A percentile compares a stretch with the other conserved stretches of the same genome.
Evolutionary conservation across 345 rosid genomes (phyloP).

Genomic region (Aurinia saxatilis): DNA sequence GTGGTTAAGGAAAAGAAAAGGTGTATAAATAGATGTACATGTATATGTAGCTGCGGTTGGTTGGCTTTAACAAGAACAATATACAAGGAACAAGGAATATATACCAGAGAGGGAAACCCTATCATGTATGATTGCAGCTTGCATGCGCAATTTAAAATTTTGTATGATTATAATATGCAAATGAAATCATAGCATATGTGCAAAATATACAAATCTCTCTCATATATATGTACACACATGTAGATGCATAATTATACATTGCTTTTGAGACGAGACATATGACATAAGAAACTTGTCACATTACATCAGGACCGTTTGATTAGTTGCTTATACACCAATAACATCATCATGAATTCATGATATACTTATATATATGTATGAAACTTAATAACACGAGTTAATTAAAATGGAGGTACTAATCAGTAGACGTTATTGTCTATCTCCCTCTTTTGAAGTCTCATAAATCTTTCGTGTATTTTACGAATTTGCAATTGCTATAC

Average conservation of each 20-base stretch:
- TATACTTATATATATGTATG: too few species aligned
- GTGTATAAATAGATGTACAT: background rate
- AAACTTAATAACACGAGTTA: too few species aligned
- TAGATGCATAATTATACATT: background rate
- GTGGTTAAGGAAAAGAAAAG: too few species aligned
- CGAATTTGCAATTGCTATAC: background rate
- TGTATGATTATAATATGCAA: constrained; percentile 1
- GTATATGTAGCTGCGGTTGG: constrained; percentile 21
- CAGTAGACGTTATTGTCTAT: background rate
- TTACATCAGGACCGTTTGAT: constrained; percentile 6
- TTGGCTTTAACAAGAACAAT: constrained; percentile 6
- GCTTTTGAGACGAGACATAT: constrained; percentile 8
- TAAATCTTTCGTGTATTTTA: constrained; percentile 8
- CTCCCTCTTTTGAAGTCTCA: constrained; percentile 14
- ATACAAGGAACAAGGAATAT: constrained; percentile 2
- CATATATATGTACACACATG: background rate
- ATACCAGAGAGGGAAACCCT: constrained; percentile 25
- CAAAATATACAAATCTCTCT: background rate
- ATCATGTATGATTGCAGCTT: constrained; percentile 27
- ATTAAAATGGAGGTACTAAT: too few species aligned
- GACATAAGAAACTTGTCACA: constrained; percentile 22
- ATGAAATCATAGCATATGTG: constrained; percentile 20
- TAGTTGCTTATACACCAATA: background rate
- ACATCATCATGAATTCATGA: background rate
- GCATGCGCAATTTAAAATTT: constrained; percentile 29